Evolutionary conservation across 2,329 filamentous ascomycete species (phyloP).

Genomic region (Zopfia rhizophila): DNA sequence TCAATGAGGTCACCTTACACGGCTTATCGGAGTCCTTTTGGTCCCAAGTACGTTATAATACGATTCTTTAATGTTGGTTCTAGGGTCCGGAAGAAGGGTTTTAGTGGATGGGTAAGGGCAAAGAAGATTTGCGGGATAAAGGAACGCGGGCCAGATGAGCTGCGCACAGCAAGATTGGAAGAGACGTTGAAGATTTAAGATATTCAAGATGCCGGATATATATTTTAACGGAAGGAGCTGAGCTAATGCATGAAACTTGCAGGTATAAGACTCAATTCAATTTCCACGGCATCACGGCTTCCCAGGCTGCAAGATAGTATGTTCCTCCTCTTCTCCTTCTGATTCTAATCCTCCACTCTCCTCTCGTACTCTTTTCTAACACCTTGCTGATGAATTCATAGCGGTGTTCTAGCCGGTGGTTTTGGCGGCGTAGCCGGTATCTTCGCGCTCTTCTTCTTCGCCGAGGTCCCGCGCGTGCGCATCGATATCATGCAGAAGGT

Average conservation of each 20-base stretch:
- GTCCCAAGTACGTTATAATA: slow-evolving; percentile 66
- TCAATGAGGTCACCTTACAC: slow-evolving; percentile 53
- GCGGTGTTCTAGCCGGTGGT: slow-evolving; percentile 58
- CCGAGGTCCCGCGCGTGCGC: slow-evolving; percentile 70
- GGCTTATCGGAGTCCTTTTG: slow-evolving; percentile 67
- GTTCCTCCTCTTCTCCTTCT: slow-evolving; percentile 34
- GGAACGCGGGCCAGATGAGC: background rate
- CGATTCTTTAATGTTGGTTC: too few relatives aligned
- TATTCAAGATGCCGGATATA: background rate
- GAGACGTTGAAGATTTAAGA: background rate
- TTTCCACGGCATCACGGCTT: slow-evolving; percentile 62
- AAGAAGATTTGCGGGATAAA: background rate
- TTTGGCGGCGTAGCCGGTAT: slow-evolving; percentile 68
- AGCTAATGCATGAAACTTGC: slow-evolving; percentile 28
- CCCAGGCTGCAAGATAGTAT: slow-evolving; percentile 57
- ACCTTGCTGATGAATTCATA: slow-evolving; percentile 27
- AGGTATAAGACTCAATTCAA: slow-evolving; percentile 63
- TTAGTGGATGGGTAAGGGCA: background rate
- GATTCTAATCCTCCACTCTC: background rate
- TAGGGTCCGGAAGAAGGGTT: background rate
- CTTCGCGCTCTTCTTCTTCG: slow-evolving; percentile 72
- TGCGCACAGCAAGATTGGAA: slow-evolving; percentile 5
- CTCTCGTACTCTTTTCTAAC: background rate
- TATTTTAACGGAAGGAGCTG: background rate
- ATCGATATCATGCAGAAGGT: slow-evolving; percentile 71